Evolutionary conservation across 176 grass and related monocot genomes (phyloP).

Genomic region (Aegilops umbellulata): DNA sequence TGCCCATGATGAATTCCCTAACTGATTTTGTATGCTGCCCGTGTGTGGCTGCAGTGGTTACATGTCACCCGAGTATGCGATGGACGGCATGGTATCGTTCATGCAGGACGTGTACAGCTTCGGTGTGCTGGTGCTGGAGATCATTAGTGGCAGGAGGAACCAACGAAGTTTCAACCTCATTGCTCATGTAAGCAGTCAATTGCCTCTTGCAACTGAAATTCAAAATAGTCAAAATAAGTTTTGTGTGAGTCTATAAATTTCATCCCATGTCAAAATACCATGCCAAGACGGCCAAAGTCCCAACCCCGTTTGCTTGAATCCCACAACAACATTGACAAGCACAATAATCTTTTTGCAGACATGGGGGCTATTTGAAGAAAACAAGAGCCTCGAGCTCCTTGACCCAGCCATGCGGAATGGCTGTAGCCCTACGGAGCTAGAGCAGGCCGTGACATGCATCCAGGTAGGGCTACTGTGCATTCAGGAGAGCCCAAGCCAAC

Average conservation of each 20-base stretch:
- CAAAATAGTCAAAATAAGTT: not conserved
- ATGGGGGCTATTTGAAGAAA: slow-evolving; percentile 26
- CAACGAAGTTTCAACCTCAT: too few species aligned
- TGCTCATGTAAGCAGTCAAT: too few species aligned
- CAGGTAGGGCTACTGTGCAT: slow-evolving; percentile 42
- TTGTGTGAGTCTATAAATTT: not conserved
- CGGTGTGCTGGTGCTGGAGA: slow-evolving; percentile 69
- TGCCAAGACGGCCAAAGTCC: not conserved
- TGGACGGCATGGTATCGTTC: slow-evolving; percentile 42
- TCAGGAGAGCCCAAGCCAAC: slow-evolving; percentile 32
- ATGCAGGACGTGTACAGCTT: slow-evolving; percentile 82
- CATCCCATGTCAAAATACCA: not conserved
- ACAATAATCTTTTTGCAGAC: not conserved
- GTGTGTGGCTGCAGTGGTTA: slow-evolving; percentile 19
- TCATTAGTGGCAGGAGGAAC: slow-evolving; percentile 20
- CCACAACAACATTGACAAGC: not conserved
- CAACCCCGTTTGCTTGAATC: too few species aligned
- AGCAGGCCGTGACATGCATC: slow-evolving; percentile 23
- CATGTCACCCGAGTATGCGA: slow-evolving; percentile 60
- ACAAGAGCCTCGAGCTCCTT: not conserved
- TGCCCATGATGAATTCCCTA: not conserved
- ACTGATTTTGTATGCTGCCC: not conserved
- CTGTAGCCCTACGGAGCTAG: not conserved
- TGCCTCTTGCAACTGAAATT: not conserved
- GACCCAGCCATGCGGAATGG: slow-evolving; percentile 7